Conservation (phyloP, 192 early-diverging fungal species). For the Umbelopsis sp. region DNA sequence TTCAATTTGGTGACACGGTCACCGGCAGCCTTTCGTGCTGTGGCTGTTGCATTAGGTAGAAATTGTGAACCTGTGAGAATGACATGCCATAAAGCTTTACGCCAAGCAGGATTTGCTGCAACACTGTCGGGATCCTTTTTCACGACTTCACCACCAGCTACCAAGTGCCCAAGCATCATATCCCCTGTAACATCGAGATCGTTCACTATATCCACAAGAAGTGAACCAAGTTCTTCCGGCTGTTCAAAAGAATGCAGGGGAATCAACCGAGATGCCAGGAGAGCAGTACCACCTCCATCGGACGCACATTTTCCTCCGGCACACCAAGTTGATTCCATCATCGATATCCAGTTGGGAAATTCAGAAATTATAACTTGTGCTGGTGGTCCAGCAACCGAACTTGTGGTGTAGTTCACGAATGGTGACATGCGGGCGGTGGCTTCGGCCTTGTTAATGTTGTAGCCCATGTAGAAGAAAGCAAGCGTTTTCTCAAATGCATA, state of each 20-base stretch:
- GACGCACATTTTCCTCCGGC: neutral
- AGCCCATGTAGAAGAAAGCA: neutral
- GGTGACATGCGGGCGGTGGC: neutral
- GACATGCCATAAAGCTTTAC: neutral
- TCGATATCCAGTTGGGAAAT: neutral
- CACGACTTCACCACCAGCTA: neutral
- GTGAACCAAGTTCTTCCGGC: neutral
- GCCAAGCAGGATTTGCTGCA: slow-evolving; percentile 3
- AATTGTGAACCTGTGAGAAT: neutral
- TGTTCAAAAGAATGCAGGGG: slow-evolving; percentile 13
- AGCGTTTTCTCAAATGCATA: neutral
- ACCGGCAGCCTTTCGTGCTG: neutral
- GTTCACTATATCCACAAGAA: neutral
- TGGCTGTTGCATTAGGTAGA: neutral
- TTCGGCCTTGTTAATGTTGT: neutral
- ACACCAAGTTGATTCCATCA: neutral
- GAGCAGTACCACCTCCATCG: neutral
- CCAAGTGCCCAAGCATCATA: neutral
- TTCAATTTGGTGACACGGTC: neutral
- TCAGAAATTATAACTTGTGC: neutral
- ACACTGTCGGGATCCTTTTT: neutral
- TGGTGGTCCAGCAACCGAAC: neutral
- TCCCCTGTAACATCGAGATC: neutral
- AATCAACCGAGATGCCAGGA: slow-evolving; percentile 40
- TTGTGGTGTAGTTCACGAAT: neutral